These are phyloP conservation scores for Rhizopus microsporus DNA, from an alignment of 371 early-diverging fungal species.

Conservation along the genomic window DNA sequence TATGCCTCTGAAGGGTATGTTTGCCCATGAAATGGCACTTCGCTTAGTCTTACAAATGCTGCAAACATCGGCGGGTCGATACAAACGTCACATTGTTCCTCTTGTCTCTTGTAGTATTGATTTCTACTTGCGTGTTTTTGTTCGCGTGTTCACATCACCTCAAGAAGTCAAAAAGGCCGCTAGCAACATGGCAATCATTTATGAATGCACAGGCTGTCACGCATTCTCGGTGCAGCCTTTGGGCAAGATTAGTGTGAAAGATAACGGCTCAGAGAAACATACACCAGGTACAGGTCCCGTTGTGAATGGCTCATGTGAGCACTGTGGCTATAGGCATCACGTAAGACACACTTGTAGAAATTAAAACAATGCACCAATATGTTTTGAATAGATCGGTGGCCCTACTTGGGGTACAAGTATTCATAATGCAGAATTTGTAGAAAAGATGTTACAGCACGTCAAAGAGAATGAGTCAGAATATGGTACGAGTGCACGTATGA, in stretches of 20 bases:
- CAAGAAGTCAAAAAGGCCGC: constrained; percentile 74
- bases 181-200: constrained; percentile 79
- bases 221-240: constrained; percentile 71
- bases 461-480: constrained; percentile 58
- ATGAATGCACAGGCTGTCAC: constrained; percentile 86
- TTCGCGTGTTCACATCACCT: constrained; percentile 88
- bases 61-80: constrained; percentile 87
- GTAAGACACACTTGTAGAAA: constrained; percentile 40
- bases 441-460: constrained; percentile 72
- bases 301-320: constrained; percentile 65
- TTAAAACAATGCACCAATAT: background rate
- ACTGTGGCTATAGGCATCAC: constrained; percentile 72
- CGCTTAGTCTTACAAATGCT: constrained; percentile 91
- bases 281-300: constrained; percentile 65
- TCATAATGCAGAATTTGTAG: constrained; percentile 81
- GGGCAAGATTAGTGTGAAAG: constrained; percentile 55
- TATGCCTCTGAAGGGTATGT: constrained; percentile 81
- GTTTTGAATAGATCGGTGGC: constrained; percentile 78
- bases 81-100: constrained; percentile 88
- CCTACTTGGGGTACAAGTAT: constrained; percentile 92
- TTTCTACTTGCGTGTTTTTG: constrained; percentile 99
- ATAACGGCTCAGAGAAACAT: constrained; percentile 59
- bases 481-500: constrained; percentile 84
- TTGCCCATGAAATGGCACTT: constrained; percentile 84
- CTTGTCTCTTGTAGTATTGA: constrained; percentile 96